Percentiles rank a stretch among this genome's conserved stretches.
phyloP scores from a whole-genome alignment of 164 flowering plant species.

The Berberis vulgaris region DNA sequence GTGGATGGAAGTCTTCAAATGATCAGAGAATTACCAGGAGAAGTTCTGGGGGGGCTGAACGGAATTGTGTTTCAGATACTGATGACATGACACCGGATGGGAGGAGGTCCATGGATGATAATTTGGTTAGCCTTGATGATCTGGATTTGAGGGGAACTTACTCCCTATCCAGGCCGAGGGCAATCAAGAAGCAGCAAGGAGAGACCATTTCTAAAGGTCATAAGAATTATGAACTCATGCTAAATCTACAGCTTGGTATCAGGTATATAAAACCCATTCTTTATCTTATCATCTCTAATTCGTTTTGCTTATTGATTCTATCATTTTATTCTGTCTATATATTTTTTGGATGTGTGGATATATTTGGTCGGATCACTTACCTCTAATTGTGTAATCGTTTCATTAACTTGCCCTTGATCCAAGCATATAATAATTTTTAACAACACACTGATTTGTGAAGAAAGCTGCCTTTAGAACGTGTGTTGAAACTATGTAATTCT shows the following conservation, averaged over 20 bases:
- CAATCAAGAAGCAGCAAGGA: conserved; percentile 40
- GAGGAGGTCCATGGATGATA: conserved; percentile 15
- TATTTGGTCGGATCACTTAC: too few species aligned
- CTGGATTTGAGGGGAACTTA: conserved; percentile 4
- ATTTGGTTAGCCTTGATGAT: conserved; percentile 27
- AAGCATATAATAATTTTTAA: too few species aligned
- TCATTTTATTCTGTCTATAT: background rate
- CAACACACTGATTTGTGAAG: too few species aligned
- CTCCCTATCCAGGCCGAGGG: conserved; percentile 24
- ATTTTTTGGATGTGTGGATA: too few species aligned
- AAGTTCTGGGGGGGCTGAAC: too few species aligned
- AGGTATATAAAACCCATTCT: conserved; percentile 12
- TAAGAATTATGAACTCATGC: conserved; percentile 38
- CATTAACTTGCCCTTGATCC: too few species aligned
- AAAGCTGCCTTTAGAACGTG: too few species aligned
- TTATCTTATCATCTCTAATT: background rate
- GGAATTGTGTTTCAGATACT: background rate
- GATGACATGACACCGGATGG: background rate
- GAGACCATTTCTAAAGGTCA: conserved; percentile 37
- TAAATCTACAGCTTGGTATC: conserved; percentile 34
- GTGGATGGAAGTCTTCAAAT: conserved; percentile 8
- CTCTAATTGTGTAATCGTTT: too few species aligned
- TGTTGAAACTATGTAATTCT: too few species aligned
- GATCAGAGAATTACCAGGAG: background rate
- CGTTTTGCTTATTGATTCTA: background rate